Conservation (phyloP, 306 rosid genomes). For the Dryas alaskensis region DNA sequence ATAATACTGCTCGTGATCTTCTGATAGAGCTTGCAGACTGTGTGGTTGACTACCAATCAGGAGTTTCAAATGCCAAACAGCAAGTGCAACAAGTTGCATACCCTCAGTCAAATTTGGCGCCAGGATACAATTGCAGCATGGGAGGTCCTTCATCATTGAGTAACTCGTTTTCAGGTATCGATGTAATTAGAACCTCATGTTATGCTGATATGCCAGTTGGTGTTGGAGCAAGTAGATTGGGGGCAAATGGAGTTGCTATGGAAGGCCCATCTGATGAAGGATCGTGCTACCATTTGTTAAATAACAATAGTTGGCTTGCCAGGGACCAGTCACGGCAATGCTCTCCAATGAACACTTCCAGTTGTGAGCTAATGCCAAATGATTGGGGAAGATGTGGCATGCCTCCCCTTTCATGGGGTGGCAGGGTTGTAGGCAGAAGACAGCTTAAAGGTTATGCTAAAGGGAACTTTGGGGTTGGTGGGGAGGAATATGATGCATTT, state of each 20-base stretch:
- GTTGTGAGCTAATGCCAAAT: slow-evolving; percentile 54
- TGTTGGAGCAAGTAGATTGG: slow-evolving; percentile 54
- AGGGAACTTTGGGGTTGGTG: slow-evolving; percentile 51
- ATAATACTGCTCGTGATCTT: slow-evolving; percentile 40
- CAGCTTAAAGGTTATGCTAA: slow-evolving; percentile 64
- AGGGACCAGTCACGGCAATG: slow-evolving; percentile 69
- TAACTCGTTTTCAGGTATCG: slow-evolving; percentile 45
- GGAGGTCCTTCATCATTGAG: slow-evolving; percentile 62
- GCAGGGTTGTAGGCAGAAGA: slow-evolving; percentile 76
- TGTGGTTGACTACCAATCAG: slow-evolving; percentile 51
- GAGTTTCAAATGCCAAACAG: slow-evolving; percentile 52
- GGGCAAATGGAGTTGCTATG: slow-evolving; percentile 52
- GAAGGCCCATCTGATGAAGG: slow-evolving; percentile 96
- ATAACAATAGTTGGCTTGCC: slow-evolving; percentile 58
- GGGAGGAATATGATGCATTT: slow-evolving; percentile 81
- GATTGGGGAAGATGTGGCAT: slow-evolving; percentile 84
- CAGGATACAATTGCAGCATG: slow-evolving; percentile 55
- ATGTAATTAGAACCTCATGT: slow-evolving; percentile 52
- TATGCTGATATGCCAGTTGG: slow-evolving; percentile 55
- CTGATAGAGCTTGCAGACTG: slow-evolving; percentile 61
- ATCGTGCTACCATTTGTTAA: slow-evolving; percentile 56
- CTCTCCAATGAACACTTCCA: slow-evolving; percentile 60
- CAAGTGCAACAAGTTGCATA: slow-evolving; percentile 49
- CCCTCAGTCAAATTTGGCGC: slow-evolving; percentile 53
- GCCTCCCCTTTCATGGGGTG: slow-evolving; percentile 81